Conservation (phyloP, 495 filamentous ascomycete species). For the Talaromyces wortmannii region DNA sequence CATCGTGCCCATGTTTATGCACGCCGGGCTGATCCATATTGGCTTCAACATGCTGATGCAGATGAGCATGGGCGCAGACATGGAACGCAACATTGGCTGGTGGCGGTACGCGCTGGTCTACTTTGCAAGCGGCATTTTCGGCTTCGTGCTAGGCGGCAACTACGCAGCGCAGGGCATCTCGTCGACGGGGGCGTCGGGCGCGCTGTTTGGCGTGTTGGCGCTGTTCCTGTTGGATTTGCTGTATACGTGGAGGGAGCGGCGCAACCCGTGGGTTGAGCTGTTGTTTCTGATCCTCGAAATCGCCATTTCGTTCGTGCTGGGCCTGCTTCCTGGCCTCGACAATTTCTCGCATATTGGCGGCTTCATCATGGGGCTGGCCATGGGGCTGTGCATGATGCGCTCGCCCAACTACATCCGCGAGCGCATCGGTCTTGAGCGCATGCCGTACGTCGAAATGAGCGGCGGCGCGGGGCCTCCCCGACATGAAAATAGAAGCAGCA, state of each 20-base stretch:
- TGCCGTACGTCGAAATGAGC: conserved; percentile 60
- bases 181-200: conserved; percentile 82
- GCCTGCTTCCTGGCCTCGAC: conserved; percentile 86
- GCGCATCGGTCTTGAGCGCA: conserved; percentile 59
- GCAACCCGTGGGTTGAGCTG: conserved; percentile 69
- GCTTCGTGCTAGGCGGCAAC: conserved; percentile 92
- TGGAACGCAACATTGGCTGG: conserved; percentile 81
- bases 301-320: conserved; percentile 82
- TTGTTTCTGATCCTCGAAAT: conserved; percentile 80
- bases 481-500: conserved; percentile 16
- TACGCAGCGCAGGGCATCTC: conserved; percentile 74
- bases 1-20: conserved; percentile 91
- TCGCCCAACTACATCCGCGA: conserved; percentile 76
- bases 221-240: conserved; percentile 81
- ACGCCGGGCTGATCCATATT: conserved; percentile 90
- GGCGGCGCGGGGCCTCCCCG: conserved; percentile 21
- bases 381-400: conserved; percentile 80
- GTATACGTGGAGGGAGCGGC: conserved; percentile 80
- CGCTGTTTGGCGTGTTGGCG: conserved; percentile 86
- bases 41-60: conserved; percentile 92
- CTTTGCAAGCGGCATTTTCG: conserved; percentile 86
- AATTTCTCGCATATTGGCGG: conserved; percentile 98
- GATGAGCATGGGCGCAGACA: conserved; percentile 77
- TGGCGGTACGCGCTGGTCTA: conserved; percentile 86
- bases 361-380: conserved; percentile 83